These are phyloP conservation scores for Periconia digitata DNA, from an alignment of 2,329 filamentous ascomycete species.

Conservation along the genomic window DNA sequence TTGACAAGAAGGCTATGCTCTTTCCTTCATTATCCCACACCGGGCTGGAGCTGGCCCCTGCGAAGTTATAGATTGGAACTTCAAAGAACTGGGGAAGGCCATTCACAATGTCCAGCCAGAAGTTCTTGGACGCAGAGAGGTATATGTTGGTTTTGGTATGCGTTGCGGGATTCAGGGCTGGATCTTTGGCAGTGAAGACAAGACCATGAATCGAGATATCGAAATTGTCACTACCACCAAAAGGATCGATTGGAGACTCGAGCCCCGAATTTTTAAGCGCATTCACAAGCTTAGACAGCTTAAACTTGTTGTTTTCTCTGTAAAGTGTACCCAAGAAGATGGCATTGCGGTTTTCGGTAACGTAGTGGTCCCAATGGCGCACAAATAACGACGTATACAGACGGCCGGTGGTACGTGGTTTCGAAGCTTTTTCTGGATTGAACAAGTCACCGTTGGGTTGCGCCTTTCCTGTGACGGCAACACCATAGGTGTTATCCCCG, in stretches of 20 bases:
- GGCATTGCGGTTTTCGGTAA: slow-evolving; percentile 67
- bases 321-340: slow-evolving; percentile 70
- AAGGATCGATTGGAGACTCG: slow-evolving; percentile 72
- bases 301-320: slow-evolving; percentile 31
- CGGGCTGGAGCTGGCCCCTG: slow-evolving; percentile 67
- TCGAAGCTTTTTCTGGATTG: slow-evolving; percentile 63
- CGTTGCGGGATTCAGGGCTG: slow-evolving; percentile 67
- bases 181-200: slow-evolving; percentile 75
- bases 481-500: slow-evolving; percentile 40
- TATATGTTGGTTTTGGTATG: slow-evolving; percentile 85
- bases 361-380: slow-evolving; percentile 81
- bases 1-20: slow-evolving; percentile 74
- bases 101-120: slow-evolving; percentile 39
- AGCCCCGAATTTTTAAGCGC: slow-evolving; percentile 61
- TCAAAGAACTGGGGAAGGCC: slow-evolving; percentile 47
- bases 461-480: slow-evolving; percentile 61
- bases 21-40: slow-evolving; percentile 74
- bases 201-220: slow-evolving; percentile 69
- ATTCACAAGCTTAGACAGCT: slow-evolving; percentile 59
- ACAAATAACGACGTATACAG: slow-evolving; percentile 77
- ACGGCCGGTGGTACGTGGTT: slow-evolving; percentile 64
- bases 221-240: slow-evolving; percentile 79
- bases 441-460: slow-evolving; percentile 70
- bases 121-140: slow-evolving; percentile 65
- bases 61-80: slow-evolving; percentile 59